Evolutionary conservation across 2,329 filamentous ascomycete species (phyloP).

Genomic region (Apiospora sp.): DNA sequence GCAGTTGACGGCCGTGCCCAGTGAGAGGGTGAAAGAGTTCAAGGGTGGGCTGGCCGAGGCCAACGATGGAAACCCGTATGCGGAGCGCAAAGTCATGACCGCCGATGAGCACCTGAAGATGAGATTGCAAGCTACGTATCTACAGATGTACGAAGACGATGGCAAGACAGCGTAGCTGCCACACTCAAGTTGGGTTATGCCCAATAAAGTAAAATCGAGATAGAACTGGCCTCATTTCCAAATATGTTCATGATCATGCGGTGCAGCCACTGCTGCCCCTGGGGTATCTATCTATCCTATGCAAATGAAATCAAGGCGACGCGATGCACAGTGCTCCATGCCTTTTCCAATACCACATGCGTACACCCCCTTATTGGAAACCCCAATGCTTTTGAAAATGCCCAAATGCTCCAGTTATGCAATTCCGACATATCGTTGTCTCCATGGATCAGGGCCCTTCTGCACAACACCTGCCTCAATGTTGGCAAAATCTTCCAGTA

Average conservation of each 20-base stretch:
- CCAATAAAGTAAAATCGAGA: not conserved
- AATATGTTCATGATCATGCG: not conserved
- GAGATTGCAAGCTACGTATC: conserved; percentile 66
- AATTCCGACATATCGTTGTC: conserved; percentile 53
- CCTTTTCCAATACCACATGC: not conserved
- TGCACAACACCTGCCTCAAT: conserved; percentile 47
- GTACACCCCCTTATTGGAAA: conserved; percentile 17
- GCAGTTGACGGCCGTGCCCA: conserved; percentile 66
- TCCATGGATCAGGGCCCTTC: conserved; percentile 51
- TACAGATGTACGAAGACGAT: conserved; percentile 54
- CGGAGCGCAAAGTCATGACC: conserved; percentile 64
- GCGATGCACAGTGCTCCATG: conserved; percentile 26
- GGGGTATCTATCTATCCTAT: conserved; percentile 13
- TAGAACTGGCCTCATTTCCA: not conserved
- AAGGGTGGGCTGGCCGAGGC: conserved; percentile 30
- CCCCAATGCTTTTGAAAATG: conserved; percentile 12
- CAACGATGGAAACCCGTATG: conserved; percentile 53
- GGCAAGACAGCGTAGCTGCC: not conserved
- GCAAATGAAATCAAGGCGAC: not conserved
- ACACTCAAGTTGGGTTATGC: not conserved
- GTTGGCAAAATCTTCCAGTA: conserved; percentile 50
- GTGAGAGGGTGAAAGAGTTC: conserved; percentile 59
- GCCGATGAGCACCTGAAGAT: conserved; percentile 70
- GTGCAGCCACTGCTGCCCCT: not conserved
- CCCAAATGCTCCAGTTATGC: conserved; percentile 38